Evolutionary conservation across 805 yeast genomes (phyloP).

Genomic region (Kodamaea kaohsiungensis): DNA sequence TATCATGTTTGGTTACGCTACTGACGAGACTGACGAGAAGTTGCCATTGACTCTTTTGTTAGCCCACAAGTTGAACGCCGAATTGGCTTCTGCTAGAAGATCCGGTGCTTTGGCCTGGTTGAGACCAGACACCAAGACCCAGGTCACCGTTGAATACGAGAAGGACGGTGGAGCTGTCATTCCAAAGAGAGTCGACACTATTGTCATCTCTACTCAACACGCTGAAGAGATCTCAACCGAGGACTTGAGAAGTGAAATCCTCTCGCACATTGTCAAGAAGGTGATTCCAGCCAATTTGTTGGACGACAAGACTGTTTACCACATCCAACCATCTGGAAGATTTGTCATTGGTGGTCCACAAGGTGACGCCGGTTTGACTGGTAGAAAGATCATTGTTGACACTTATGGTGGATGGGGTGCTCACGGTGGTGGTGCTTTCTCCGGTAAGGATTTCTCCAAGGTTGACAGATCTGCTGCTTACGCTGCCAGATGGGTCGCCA

Average conservation of each 20-base stretch:
- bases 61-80: conserved; percentile 95
- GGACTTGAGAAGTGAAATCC: conserved; percentile 79
- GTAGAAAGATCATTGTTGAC: conserved; percentile 99
- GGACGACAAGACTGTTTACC: conserved; percentile 94
- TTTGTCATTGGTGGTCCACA: conserved; percentile 99
- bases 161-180: conserved; percentile 93
- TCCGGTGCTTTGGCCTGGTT: conserved; percentile 93
- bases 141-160: conserved; percentile 96
- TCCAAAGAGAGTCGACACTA: conserved; percentile 96
- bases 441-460: conserved; percentile 99
- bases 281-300: conserved; percentile 88
- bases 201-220: conserved; percentile 97
- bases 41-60: conserved; percentile 92
- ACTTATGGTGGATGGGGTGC: conserved; percentile 99
- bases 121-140: conserved; percentile 99
- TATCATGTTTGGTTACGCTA: conserved; percentile 99
- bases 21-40: conserved; percentile 98
- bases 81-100: conserved; percentile 96
- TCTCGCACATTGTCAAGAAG: conserved; percentile 81
- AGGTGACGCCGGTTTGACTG: conserved; percentile 99
- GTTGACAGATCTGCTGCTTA: conserved; percentile 99
- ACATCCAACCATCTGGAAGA: conserved; percentile 99
- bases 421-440: conserved; percentile 99
- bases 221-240: conserved; percentile 94
- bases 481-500: conserved; percentile 99